Conservation (phyloP, 257 asterid genomes). For the Perilla frutescens region DNA sequence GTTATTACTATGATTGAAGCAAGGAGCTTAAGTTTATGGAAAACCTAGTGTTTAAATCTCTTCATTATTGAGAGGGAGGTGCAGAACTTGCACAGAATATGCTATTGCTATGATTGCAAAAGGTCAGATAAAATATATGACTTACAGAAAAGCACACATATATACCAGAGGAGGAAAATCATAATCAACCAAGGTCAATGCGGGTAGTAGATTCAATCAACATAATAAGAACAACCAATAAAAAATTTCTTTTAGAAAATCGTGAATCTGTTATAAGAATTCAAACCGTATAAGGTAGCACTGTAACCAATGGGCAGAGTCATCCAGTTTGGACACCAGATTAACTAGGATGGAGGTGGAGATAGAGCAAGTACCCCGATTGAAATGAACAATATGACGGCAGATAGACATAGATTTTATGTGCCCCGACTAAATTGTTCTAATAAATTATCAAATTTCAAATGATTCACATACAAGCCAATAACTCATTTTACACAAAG, state of each 20-base stretch:
- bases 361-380: neutral
- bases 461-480: neutral
- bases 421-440: neutral
- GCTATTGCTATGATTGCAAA: neutral
- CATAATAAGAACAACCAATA: neutral
- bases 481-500: neutral
- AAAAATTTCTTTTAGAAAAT: neutral
- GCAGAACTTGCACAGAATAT: conserved; percentile 7
- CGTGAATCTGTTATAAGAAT: conserved; percentile 4
- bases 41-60: conserved; percentile 11
- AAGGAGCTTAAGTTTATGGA: neutral
- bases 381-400: neutral
- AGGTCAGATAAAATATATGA: conserved; percentile 9
- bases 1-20: neutral
- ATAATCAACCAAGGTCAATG: conserved; percentile 3
- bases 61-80: conserved; percentile 4
- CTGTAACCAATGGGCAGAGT: neutral
- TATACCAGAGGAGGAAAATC: conserved; percentile 7
- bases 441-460: neutral
- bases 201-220: neutral
- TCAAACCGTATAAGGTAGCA: conserved; percentile 7
- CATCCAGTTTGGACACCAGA: neutral
- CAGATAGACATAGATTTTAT: neutral
- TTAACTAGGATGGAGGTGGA: neutral
- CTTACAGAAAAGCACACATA: conserved; percentile 21